Percentiles rank a stretch among this genome's conserved stretches.
phyloP scores from a whole-genome alignment of 139 green algal genomes.

The Auxenochlorella protothecoides region DNA sequence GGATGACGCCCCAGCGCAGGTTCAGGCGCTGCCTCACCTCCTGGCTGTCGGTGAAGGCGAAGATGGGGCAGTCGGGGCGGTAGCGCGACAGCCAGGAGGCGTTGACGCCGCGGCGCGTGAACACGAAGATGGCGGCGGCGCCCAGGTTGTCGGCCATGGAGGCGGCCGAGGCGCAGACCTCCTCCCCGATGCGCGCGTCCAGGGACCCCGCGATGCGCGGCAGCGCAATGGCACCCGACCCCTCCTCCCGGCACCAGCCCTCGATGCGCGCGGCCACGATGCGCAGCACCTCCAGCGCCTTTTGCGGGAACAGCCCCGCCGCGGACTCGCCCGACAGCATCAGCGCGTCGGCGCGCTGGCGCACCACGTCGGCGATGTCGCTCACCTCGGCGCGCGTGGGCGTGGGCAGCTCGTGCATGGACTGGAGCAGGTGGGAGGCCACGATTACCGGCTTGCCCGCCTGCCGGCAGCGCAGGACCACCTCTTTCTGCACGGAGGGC shows the following conservation, averaged over 20 bases:
- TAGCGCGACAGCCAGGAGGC: conserved; percentile 59
- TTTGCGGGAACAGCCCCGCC: conserved; percentile 59
- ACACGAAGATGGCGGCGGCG: conserved; percentile 66
- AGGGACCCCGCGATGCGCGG: conserved; percentile 20
- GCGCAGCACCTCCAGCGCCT: conserved; percentile 60
- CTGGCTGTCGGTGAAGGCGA: conserved; percentile 70
- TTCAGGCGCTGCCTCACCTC: conserved; percentile 51
- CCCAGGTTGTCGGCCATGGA: conserved; percentile 52
- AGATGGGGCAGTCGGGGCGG: conserved; percentile 70
- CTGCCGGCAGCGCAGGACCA: conserved; percentile 59
- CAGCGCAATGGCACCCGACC: conserved; percentile 34
- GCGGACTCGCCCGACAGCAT: conserved; percentile 80
- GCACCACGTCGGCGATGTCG: conserved; percentile 70
- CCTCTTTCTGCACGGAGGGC: conserved; percentile 65
- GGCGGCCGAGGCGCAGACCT: conserved; percentile 60
- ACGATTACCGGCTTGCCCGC: conserved; percentile 72
- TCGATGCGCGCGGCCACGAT: conserved; percentile 45
- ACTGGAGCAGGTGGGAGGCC: conserved; percentile 67
- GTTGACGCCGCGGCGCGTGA: conserved; percentile 67
- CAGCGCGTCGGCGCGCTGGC: conserved; percentile 69
- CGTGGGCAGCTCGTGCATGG: conserved; percentile 70
- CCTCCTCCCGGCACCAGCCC: conserved; percentile 34
- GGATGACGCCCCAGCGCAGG: conserved; percentile 64
- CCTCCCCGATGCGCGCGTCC: conserved; percentile 42
- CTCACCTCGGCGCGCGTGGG: conserved; percentile 74